Percentiles rank a stretch among this genome's conserved stretches.
These are phyloP conservation scores for Platanthera guangdongensis DNA, from an alignment of 106 monocot species.

Conservation along the genomic window DNA sequence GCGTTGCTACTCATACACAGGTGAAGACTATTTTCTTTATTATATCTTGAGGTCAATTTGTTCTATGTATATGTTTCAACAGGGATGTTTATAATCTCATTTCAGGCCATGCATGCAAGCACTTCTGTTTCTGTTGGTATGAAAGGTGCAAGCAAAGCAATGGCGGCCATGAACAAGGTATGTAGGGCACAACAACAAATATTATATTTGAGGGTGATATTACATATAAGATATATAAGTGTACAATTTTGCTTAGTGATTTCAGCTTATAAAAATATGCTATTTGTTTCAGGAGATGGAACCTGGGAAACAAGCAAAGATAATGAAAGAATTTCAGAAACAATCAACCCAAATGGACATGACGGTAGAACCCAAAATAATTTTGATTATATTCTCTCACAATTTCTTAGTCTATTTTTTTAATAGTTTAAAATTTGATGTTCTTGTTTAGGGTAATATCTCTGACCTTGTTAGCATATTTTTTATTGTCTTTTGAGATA, in stretches of 20 bases:
- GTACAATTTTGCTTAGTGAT: background rate
- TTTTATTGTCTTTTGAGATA: background rate
- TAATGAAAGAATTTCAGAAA: conserved; percentile 93
- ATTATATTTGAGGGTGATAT: background rate
- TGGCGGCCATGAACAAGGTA: conserved; percentile 99
- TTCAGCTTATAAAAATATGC: background rate
- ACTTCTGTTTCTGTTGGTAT: conserved; percentile 98
- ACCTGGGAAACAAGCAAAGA: conserved; percentile 76
- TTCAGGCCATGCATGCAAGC: conserved; percentile 89
- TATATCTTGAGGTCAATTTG: background rate
- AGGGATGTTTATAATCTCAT: conserved; percentile 4
- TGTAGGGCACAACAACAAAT: background rate
- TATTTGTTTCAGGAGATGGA: conserved; percentile 82
- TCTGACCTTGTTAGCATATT: background rate
- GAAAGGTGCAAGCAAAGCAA: conserved; percentile 99
- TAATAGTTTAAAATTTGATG: background rate
- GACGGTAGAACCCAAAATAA: conserved; percentile 48
- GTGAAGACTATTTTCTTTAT: conserved; percentile 15
- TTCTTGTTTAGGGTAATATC: background rate
- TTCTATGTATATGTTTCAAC: background rate
- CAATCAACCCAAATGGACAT: conserved; percentile 96
- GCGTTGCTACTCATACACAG: conserved; percentile 96
- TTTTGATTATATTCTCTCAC: background rate
- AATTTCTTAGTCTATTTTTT: background rate
- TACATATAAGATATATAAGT: background rate